Percentiles rank a stretch among this genome's conserved stretches.
Evolutionary conservation across 306 rosid genomes (phyloP).

Genomic region (Cucurbita maxima): DNA sequence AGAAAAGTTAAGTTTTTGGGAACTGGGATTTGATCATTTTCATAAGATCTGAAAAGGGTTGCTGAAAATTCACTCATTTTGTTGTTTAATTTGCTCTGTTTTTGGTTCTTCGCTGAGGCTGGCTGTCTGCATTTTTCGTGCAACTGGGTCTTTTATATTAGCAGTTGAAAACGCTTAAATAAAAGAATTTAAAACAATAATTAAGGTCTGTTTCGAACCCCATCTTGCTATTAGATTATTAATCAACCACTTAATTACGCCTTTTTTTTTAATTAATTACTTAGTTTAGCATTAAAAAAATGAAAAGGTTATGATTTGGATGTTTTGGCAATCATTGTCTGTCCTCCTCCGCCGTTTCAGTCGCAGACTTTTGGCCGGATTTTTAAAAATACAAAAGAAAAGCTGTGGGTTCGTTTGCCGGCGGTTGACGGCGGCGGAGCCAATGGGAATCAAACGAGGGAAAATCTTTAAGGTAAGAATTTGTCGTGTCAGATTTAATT

Average conservation of each 20-base stretch:
- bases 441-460: conserved; percentile 45
- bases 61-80: not conserved
- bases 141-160: conserved; percentile 56
- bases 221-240: not conserved
- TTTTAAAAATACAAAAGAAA: not conserved
- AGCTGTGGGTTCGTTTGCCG: not conserved
- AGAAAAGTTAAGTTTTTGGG: not conserved
- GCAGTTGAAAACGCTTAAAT: conserved; percentile 29
- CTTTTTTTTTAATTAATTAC: not conserved
- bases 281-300: not conserved
- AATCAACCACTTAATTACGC: not conserved
- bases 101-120: not conserved
- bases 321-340: not conserved
- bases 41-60: not conserved
- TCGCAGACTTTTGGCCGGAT: not conserved
- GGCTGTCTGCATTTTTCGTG: conserved; percentile 44
- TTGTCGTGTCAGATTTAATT: not conserved
- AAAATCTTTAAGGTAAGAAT: conserved; percentile 45
- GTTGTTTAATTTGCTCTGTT: not conserved
- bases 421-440: conserved; percentile 6
- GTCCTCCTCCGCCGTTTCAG: conserved; percentile 7
- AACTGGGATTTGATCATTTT: not conserved
- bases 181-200: conserved; percentile 3
- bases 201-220: not conserved
- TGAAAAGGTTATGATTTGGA: no score